Evolutionary conservation across 768 basidiomycete genomes (phyloP), one percentile per base, ranked within the genome.

Genomic region (Boletus eberwhitei): DNA sequence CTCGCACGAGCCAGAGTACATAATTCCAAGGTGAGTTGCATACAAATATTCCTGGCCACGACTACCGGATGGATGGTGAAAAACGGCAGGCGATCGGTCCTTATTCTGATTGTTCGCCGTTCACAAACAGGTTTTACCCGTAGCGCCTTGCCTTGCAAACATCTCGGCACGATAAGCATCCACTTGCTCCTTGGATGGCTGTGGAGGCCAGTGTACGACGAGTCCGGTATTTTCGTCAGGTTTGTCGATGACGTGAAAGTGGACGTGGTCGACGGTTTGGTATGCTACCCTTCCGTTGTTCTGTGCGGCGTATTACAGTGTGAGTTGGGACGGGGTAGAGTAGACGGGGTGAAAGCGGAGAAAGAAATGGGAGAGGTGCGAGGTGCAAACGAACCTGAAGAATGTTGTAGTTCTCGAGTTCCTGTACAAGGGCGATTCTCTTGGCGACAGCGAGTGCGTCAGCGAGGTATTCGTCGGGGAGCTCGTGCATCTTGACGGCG

Each of bases 211-310:
- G 4, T 81, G 9, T 52, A 98, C 74, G 14, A 82, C 82, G 34
- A 98, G 79, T 5, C 96, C 96, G 59, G 87, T 83, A 0, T 38
- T 17, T 4, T 77, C 65, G 48, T 86, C 80, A 11, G 90, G 91
- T 70, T 97, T 98, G 11, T 92, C 90, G 56, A 97, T 95, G 59
- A 97, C 79, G 65, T 98, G 93, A 74, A 93, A 93, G 69, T 95
- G 93, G 8, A 93, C 91, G 64, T 96, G 93, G 53, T 84, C 80
- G 38, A 96, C 91, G 37, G 79, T 76, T 73, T 83, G 84, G 62
- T 79, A 84, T 50, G 80, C 87, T 60, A 81, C 74, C 49, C 74
- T 66, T 6, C 86, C 86, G 64, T 88, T 88, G 74, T 88, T 88
- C 84, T 86, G 58, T 32, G n/a, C 45, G 71, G 17, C 34, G 8